phyloP scores from a whole-genome alignment of 805 yeast genomes.

The Yamadazyma ubonensis region DNA sequence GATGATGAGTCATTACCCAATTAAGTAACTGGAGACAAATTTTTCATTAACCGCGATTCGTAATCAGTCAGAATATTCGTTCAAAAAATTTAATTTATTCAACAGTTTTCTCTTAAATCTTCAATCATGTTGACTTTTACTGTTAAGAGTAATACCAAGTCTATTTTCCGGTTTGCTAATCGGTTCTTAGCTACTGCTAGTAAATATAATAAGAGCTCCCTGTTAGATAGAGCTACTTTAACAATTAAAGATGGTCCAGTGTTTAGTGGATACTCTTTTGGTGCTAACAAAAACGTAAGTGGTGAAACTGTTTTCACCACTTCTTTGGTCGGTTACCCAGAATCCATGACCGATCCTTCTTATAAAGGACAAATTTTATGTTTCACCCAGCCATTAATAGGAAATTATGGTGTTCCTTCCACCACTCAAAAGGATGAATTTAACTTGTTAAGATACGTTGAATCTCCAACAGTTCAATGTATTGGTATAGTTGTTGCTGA shows the following conservation, averaged over 20 bases:
- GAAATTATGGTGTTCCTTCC: conserved; percentile 97
- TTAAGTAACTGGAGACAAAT: conserved; percentile 8
- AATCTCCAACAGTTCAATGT: conserved; percentile 88
- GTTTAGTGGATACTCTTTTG: conserved; percentile 91
- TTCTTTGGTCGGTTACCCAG: conserved; percentile 97
- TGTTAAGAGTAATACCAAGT: conserved; percentile 1
- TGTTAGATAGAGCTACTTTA: conserved; percentile 79
- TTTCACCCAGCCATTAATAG: conserved; percentile 95
- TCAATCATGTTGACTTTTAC: conserved; percentile 4
- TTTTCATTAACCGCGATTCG: conserved; percentile 34
- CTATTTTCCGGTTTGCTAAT: not conserved
- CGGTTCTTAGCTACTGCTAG: conserved; percentile 38
- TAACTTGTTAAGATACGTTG: conserved; percentile 85
- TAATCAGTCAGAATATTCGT: conserved; percentile 22
- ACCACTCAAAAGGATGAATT: conserved; percentile 76
- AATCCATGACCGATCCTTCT: conserved; percentile 98
- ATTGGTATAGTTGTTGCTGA: conserved; percentile 96
- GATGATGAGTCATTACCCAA: conserved; percentile 15
- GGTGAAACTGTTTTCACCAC: conserved; percentile 99
- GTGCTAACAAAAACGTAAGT: conserved; percentile 86
- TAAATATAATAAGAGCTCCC: conserved; percentile 36
- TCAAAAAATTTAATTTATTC: conserved; percentile 3
- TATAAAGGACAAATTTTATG: conserved; percentile 96
- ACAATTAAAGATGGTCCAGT: conserved; percentile 92
- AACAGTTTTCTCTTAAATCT: not conserved